Evolutionary conservation across 2,329 filamentous ascomycete genomes (phyloP).

Genomic region (Xenoacremonium recifei): DNA sequence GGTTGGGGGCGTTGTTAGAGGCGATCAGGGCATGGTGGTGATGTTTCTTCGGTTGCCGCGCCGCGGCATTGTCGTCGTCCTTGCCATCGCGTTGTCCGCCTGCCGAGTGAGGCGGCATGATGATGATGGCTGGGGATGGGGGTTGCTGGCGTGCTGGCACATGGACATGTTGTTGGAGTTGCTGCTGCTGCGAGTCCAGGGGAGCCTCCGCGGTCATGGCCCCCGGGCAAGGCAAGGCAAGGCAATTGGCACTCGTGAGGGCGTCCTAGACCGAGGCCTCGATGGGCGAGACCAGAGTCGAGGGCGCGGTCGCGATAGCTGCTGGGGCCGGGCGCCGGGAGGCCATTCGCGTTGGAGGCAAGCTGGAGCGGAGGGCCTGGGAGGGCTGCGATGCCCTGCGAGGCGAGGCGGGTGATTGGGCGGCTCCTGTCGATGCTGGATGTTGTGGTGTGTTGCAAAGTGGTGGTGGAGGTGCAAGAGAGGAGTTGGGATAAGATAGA

Average conservation of each 20-base stretch:
- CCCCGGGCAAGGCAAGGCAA: conserved; percentile 26
- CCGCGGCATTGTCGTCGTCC: conserved; percentile 11
- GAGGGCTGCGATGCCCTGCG: conserved; percentile 1
- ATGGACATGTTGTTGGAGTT: conserved; percentile 20
- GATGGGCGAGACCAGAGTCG: conserved; percentile 27
- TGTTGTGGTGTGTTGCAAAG: not conserved
- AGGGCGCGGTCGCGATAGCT: conserved; percentile 29
- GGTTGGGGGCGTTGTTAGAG: conserved; percentile 31
- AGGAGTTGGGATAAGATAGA: not conserved
- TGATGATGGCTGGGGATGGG: conserved; percentile 24
- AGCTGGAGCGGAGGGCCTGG: too few relatives aligned
- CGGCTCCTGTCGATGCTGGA: not conserved
- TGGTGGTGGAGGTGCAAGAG: not conserved
- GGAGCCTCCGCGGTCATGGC: conserved; percentile 38
- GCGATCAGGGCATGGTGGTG: conserved; percentile 15
- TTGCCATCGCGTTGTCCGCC: conserved; percentile 29
- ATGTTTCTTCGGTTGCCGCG: conserved; percentile 2
- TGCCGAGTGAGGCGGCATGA: conserved; percentile 24
- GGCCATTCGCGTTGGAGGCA: too few relatives aligned
- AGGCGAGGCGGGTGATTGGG: not conserved
- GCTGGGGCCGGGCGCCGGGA: conserved; percentile 27
- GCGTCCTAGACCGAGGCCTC: conserved; percentile 27
- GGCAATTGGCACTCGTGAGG: too few relatives aligned
- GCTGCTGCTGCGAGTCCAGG: conserved; percentile 36
- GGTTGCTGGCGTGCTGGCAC: conserved; percentile 32